Evolutionary conservation across 1,284 basidiomycete species (phyloP), one percentile per base, ranked within the genome.

Genomic region (Malassezia arunalokei): DNA sequence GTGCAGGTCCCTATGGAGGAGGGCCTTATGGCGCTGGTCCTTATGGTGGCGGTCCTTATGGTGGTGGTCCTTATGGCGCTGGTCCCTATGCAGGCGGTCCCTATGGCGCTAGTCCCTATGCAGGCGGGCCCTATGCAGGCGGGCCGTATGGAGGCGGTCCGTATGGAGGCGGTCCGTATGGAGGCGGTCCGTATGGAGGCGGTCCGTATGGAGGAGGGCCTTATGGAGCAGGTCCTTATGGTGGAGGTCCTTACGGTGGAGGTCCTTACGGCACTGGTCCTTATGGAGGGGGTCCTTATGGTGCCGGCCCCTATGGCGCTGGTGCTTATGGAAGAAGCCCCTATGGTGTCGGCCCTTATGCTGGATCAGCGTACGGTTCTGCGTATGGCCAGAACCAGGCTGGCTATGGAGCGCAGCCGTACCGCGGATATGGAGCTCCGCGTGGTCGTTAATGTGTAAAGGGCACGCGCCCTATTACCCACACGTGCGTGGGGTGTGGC

Each of bases 111-210:
- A 43, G 51, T 20, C 43, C 37, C 12, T 35, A 38, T 15, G 33
- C n/a, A 20, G 27, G 20, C 3, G 35, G 44, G 2, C 44, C 44
- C 11, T 47, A 47, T 35, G 47, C 46, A 5, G 51, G 43, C 5
- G 57, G 40, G 5, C 44, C 43, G 20, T 60, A 60, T 40, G 50
- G 53, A 1, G 50, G 57, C 11, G 60, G 54, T 9, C 37, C 46
- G 8, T 54, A 67, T 39, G 63, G 57, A 9, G 57, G 59, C 3
- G 52, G 49, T 8, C 48, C 41, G 3, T 59, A 62, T 35, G 58
- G 59, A 1, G 61, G 51, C 1, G 48, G 32, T 8, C 9, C 38
- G 12, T 40, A 48, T 28, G 39, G 47, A 5, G 47, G 47, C 47
- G 30, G 24, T 6, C 17, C 29, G 1, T 40, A 43, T 35, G 32